Conservation (phyloP, 1,284 basidiomycete genomes). For the Leccinum pallidistipes region DNA sequence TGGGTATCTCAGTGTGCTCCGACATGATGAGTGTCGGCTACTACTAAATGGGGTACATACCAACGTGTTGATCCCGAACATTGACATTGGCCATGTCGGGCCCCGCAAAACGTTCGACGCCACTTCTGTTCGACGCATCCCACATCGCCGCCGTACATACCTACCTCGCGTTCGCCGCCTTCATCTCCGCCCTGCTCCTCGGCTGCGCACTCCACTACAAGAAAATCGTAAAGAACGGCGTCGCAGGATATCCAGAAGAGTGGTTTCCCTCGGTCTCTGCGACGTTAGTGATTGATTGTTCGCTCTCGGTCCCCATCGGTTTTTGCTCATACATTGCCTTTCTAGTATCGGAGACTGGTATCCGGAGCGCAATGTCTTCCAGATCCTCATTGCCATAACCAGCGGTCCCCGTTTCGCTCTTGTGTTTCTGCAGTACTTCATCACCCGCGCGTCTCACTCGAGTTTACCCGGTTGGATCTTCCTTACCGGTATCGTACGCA, state of each 20-base stretch:
- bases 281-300: slow-evolving; percentile 55
- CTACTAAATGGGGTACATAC: neutral
- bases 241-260: slow-evolving; percentile 85
- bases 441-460: slow-evolving; percentile 48
- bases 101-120: slow-evolving; percentile 12
- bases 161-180: slow-evolving; percentile 68
- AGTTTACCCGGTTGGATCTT: slow-evolving; percentile 58
- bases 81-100: slow-evolving; percentile 21
- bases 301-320: neutral
- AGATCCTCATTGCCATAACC: slow-evolving; percentile 86
- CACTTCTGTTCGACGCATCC: slow-evolving; percentile 48
- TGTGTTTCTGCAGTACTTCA: slow-evolving; percentile 71
- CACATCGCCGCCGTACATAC: slow-evolving; percentile 68
- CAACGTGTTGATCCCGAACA: neutral
- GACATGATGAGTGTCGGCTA: slow-evolving; percentile 27
- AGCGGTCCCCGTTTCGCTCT: slow-evolving; percentile 84
- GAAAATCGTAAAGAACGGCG: slow-evolving; percentile 87
- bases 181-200: slow-evolving; percentile 65
- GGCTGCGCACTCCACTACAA: slow-evolving; percentile 78
- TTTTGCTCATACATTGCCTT: neutral
- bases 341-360: slow-evolving; percentile 89
- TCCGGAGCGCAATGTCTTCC: slow-evolving; percentile 86
- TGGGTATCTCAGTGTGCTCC: slow-evolving; percentile 2
- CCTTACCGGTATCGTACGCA: slow-evolving; percentile 69
- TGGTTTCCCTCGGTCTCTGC: slow-evolving; percentile 95